A percentile compares a stretch with the other conserved stretches of the same genome.
Conservation (phyloP, 2,329 filamentous ascomycete genomes). For the Colletotrichum sp. region DNA sequence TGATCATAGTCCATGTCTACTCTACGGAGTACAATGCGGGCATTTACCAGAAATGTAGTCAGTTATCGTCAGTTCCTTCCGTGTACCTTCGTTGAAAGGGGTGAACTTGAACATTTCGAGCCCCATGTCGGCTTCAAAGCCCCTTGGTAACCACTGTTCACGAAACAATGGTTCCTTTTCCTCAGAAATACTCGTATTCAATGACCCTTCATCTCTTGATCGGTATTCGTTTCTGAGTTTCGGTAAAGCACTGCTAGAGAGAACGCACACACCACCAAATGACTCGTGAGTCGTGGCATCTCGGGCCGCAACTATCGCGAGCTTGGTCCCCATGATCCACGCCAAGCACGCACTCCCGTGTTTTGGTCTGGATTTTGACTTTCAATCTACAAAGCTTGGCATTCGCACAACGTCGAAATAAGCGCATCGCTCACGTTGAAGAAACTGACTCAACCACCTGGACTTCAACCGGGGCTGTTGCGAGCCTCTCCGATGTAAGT, state of each 20-base stretch:
- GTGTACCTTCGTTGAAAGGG: not conserved
- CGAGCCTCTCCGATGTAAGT: not conserved
- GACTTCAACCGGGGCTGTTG: not conserved
- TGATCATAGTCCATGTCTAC: not conserved
- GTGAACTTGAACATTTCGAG: not conserved
- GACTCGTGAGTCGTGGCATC: not conserved
- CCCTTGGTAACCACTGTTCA: not conserved
- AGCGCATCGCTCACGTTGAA: not conserved
- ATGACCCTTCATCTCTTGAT: not conserved
- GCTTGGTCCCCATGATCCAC: not conserved
- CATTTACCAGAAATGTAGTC: not conserved
- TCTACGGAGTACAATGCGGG: not conserved
- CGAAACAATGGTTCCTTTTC: not conserved
- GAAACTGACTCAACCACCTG: not conserved
- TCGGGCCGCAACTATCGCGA: not conserved
- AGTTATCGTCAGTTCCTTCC: not conserved
- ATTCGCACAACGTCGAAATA: not conserved
- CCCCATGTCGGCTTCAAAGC: not conserved
- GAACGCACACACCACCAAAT: not conserved
- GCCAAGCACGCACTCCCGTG: not conserved
- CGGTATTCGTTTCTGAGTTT: not conserved
- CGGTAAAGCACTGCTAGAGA: not conserved
- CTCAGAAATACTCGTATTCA: not conserved
- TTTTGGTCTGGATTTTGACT: not conserved
- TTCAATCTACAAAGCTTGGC: conserved; percentile 4